phyloP scores from a whole-genome alignment of 106 monocot species.

The Acanthochlamys bracteata region DNA sequence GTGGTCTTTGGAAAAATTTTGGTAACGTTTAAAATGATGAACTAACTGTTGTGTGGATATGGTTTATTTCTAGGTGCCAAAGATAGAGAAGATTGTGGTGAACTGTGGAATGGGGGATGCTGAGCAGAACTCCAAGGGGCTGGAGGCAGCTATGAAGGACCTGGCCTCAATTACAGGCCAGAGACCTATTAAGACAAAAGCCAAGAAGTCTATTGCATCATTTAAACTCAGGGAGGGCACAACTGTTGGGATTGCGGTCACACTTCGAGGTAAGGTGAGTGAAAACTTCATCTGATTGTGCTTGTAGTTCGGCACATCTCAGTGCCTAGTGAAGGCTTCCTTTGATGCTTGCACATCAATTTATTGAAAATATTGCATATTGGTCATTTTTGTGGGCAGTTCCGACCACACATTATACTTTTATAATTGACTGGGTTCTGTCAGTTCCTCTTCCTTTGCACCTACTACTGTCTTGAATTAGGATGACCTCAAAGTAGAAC shows the following conservation, averaged over 20 bases:
- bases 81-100: conserved; percentile 86
- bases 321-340: no score
- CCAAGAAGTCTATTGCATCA: conserved; percentile 63
- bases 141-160: conserved; percentile 79
- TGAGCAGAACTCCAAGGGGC: conserved; percentile 78
- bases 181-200: conserved; percentile 79
- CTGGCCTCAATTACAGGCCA: conserved; percentile 73
- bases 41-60: background rate
- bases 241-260: conserved; percentile 79
- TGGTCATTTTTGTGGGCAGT: no score
- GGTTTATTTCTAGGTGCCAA: conserved; percentile 55
- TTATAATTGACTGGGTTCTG: no score
- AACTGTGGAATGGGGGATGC: conserved; percentile 96
- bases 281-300: no score
- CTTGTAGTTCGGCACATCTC: no score
- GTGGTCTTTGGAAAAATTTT: no score
- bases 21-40: background rate
- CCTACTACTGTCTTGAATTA: no score
- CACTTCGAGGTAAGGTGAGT: conserved; percentile 42
- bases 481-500: no score
- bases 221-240: conserved; percentile 85
- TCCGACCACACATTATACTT: no score
- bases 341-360: no score
- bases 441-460: no score
- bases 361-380: no score